These are phyloP conservation scores for Decorospora gaudefroyi DNA, from an alignment of 2,329 filamentous ascomycete species.

Conservation along the genomic window DNA sequence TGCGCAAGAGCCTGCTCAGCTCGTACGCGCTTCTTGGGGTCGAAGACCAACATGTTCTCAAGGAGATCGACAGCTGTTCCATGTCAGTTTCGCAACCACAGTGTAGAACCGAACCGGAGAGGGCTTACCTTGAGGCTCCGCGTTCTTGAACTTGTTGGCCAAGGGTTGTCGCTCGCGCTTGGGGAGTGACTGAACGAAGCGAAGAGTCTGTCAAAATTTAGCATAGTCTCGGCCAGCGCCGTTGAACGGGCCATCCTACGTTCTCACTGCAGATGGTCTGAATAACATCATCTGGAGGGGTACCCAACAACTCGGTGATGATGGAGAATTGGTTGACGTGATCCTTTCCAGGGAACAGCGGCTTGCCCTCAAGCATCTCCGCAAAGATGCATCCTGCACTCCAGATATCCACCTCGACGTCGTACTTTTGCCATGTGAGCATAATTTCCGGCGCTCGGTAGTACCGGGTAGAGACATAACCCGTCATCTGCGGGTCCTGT, in stretches of 20 bases:
- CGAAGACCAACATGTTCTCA: slow-evolving; percentile 96
- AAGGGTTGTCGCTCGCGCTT: slow-evolving; percentile 91
- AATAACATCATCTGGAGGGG: slow-evolving; percentile 97
- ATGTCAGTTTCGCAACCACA: slow-evolving; percentile 8
- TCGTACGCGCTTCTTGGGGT: slow-evolving; percentile 93
- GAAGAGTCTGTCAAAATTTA: slow-evolving; percentile 68
- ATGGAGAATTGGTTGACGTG: slow-evolving; percentile 99
- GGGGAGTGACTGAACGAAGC: slow-evolving; percentile 96
- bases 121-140: slow-evolving; percentile 75
- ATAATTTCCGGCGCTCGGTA: slow-evolving; percentile 99
- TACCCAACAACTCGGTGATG: slow-evolving; percentile 95
- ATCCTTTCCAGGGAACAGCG: slow-evolving; percentile 96
- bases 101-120: neutral
- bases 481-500: slow-evolving; percentile 99
- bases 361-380: slow-evolving; percentile 98
- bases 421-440: slow-evolving; percentile 99
- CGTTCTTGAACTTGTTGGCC: slow-evolving; percentile 89
- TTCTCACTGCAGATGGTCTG: slow-evolving; percentile 99
- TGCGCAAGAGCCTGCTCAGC: slow-evolving; percentile 85
- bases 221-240: slow-evolving; percentile 1
- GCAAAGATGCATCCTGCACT: slow-evolving; percentile 98
- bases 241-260: slow-evolving; percentile 57
- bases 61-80: slow-evolving; percentile 81
- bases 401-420: slow-evolving; percentile 99
- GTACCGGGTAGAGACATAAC: slow-evolving; percentile 97